Evolutionary conservation across 371 early-diverging fungal genomes (phyloP).

Genomic region (Mortierella sp.): DNA sequence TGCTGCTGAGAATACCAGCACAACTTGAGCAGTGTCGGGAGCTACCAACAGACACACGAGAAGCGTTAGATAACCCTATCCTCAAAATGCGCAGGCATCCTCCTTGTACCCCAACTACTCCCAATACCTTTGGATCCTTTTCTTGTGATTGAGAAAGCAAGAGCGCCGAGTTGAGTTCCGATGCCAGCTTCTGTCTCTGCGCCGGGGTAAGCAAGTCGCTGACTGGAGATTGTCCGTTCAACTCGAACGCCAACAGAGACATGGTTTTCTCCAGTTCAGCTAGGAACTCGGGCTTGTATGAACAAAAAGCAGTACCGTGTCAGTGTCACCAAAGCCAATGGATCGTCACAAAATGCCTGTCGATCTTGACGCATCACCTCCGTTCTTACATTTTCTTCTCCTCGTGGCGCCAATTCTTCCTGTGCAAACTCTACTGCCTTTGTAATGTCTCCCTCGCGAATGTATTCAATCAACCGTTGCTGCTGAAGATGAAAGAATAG

Average conservation of each 20-base stretch:
- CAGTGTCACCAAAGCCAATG: too few species aligned
- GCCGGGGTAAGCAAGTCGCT: slow-evolving; percentile 84
- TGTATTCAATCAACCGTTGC: slow-evolving; percentile 94
- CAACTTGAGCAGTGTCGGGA: slow-evolving; percentile 90
- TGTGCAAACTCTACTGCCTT: slow-evolving; percentile 96
- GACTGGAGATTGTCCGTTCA: slow-evolving; percentile 75
- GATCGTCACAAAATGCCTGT: too few species aligned
- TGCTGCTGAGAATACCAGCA: slow-evolving; percentile 93
- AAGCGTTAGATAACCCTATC: too few species aligned
- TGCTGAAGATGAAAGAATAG: slow-evolving; percentile 96
- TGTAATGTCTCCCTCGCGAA: slow-evolving; percentile 78
- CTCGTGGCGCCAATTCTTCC: slow-evolving; percentile 95
- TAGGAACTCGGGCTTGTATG: slow-evolving; percentile 85
- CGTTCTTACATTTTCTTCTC: slow-evolving; percentile 90
- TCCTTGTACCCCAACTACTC: too few species aligned
- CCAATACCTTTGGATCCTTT: slow-evolving; percentile 84
- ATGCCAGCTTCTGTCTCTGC: slow-evolving; percentile 93
- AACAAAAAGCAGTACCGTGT: background rate
- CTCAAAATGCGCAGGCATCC: too few species aligned
- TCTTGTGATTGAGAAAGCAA: slow-evolving; percentile 91
- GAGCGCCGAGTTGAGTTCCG: slow-evolving; percentile 94
- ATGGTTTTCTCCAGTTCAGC: slow-evolving; percentile 95
- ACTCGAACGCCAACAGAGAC: slow-evolving; percentile 94
- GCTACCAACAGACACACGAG: too few species aligned
- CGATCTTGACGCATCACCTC: too few species aligned